Evolutionary conservation across 1,284 basidiomycete genomes (phyloP).

Genomic region (Ustilago loliicola): DNA sequence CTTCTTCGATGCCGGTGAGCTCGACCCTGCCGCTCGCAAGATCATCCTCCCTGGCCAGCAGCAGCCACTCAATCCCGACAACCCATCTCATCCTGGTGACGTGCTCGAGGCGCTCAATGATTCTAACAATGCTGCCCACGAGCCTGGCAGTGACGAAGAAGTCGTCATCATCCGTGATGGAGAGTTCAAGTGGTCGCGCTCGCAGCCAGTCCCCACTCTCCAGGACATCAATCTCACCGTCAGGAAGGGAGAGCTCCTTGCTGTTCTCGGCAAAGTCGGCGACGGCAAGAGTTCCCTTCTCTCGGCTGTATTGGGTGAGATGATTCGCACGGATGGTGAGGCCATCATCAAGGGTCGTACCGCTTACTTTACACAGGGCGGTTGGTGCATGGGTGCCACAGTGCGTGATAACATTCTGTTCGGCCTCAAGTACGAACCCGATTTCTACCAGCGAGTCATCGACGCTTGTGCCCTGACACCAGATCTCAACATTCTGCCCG

Average conservation of each 20-base stretch:
- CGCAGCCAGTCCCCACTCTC: constrained; percentile 57
- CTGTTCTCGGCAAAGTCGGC: constrained; percentile 69
- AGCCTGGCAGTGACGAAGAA: constrained; percentile 31
- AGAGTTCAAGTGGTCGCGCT: constrained; percentile 77
- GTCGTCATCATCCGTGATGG: constrained; percentile 59
- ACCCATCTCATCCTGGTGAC: constrained; percentile 36
- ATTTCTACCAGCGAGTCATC: constrained; percentile 71
- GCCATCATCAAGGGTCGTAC: constrained; percentile 71
- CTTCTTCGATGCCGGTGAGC: constrained; percentile 77
- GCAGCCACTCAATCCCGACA: constrained; percentile 24
- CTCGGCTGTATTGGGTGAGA: constrained; percentile 65
- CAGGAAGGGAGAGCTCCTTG: constrained; percentile 56
- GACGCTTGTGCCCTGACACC: constrained; percentile 69
- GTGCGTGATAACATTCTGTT: constrained; percentile 75
- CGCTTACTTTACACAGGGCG: constrained; percentile 85
- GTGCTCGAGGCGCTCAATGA: constrained; percentile 34
- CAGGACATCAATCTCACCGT: constrained; percentile 58
- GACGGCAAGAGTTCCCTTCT: constrained; percentile 67
- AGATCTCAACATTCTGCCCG: constrained; percentile 80
- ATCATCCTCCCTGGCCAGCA: constrained; percentile 42
- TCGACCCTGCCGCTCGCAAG: constrained; percentile 72
- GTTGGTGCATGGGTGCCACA: constrained; percentile 89
- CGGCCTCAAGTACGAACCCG: constrained; percentile 73
- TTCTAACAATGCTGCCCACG: constrained; percentile 19
- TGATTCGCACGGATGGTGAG: constrained; percentile 58